These are phyloP conservation scores for Lyophyllum atratum DNA, from an alignment of 768 basidiomycete genomes.

Conservation along the genomic window DNA sequence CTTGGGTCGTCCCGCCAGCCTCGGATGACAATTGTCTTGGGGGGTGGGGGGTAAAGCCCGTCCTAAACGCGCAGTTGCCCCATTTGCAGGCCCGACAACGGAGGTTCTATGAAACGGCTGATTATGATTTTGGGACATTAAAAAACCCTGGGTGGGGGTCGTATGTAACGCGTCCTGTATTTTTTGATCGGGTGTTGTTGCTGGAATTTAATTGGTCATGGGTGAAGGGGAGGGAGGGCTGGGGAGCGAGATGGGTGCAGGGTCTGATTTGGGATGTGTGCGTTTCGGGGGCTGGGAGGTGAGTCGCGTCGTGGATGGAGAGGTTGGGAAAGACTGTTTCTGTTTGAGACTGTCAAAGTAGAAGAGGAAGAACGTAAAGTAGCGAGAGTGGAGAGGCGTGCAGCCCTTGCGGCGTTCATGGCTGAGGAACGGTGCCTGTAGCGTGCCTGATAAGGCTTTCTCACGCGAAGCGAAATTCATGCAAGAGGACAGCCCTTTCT, in stretches of 20 bases:
- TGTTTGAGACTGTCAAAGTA: background rate
- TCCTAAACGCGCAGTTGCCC: background rate
- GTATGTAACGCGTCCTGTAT: background rate
- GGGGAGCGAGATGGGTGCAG: background rate
- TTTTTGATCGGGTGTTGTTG: no score
- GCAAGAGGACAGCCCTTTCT: constrained; percentile 3
- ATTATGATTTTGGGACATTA: background rate
- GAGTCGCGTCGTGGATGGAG: background rate
- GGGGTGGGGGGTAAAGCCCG: background rate
- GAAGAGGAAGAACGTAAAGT: background rate
- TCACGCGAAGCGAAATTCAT: constrained; percentile 9
- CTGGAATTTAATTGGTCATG: no score
- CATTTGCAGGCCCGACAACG: background rate
- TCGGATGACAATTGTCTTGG: background rate
- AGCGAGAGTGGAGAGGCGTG: background rate
- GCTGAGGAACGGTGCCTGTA: background rate
- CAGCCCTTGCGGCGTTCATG: background rate
- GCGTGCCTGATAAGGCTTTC: background rate
- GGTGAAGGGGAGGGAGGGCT: no score
- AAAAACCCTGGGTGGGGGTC: background rate
- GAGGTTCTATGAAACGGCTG: background rate
- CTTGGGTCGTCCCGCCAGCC: background rate
- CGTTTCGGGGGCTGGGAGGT: no score
- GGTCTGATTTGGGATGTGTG: background rate
- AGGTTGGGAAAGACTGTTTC: background rate